Evolutionary conservation across 2,329 filamentous ascomycete species (phyloP), one percentile per base, ranked within the genome.

Genomic region (Alternaria triticina): DNA sequence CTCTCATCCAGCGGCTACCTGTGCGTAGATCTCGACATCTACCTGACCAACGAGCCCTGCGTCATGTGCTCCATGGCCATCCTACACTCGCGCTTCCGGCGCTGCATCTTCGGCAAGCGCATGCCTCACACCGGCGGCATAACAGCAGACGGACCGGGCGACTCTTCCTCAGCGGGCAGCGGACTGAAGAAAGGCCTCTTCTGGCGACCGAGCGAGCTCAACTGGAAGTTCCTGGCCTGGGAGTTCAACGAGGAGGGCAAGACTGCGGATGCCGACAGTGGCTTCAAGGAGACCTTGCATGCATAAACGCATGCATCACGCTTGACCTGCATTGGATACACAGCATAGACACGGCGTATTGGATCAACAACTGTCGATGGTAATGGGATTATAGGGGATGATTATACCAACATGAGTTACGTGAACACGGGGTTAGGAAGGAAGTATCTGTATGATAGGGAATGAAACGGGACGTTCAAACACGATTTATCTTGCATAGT

Each of bases 21-120:
- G 20, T 98, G 95, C 81, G 93, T 97, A 70, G 92, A 93, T 58
- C 86, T 99, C 28, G 95, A 98, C 80, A 87, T 99, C 60, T 98
- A 97, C 82, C 85, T 96, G 64, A 97, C 94, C 3, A 94, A 98
- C 76, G 96, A 99, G 81, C 96, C 96, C 6, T 99, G 96, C 77
- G 88, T 97, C 64, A 96, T 97, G 88, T 99, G 96, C 81, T 93
- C 92, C 36, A 98, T 98, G 96, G 96, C 93, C 1, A 91, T 98
- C 71, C 85, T 98, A 22, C 94, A 98, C 77, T 97, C 95, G 9
- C 89, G 96, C 54, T 97, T 99, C 86, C 90, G 92, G 47, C 90
- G 91, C 57, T 91, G 94, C 55, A 86, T 97, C 43, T 97, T 97
- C 80, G 89, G 88, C 67, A 86, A 89, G 66, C 88, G 92, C 59